phyloP scores from a whole-genome alignment of 1,284 basidiomycete species.

The Melanopsichium pennsylvanicum region DNA sequence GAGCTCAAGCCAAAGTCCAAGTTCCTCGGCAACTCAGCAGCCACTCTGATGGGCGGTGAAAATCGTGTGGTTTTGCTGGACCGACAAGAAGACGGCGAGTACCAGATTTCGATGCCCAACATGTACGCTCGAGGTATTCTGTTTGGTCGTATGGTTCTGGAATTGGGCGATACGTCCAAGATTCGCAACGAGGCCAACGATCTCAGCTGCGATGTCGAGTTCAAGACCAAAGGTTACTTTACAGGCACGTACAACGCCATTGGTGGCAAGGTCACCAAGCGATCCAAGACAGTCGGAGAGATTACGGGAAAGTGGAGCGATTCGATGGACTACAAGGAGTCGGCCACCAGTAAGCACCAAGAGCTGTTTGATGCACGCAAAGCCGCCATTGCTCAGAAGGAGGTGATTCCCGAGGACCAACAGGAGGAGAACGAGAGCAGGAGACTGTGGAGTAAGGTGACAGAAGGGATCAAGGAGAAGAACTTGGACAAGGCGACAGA shows the following conservation, averaged over 20 bases:
- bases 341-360: slow-evolving; percentile 72
- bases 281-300: slow-evolving; percentile 80
- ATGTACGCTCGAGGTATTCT: slow-evolving; percentile 91
- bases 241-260: slow-evolving; percentile 95
- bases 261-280: slow-evolving; percentile 78
- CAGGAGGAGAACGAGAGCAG: slow-evolving; percentile 90
- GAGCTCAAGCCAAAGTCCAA: slow-evolving; percentile 94
- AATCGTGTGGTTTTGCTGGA: slow-evolving; percentile 69
- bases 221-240: slow-evolving; percentile 99
- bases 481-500: slow-evolving; percentile 94
- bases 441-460: slow-evolving; percentile 81
- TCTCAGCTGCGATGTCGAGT: slow-evolving; percentile 84
- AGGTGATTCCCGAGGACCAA: slow-evolving; percentile 81
- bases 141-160: slow-evolving; percentile 97
- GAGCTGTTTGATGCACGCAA: slow-evolving; percentile 84
- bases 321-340: slow-evolving; percentile 83
- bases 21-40: slow-evolving; percentile 83
- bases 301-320: slow-evolving; percentile 90
- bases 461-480: slow-evolving; percentile 82
- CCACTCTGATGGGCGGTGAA: slow-evolving; percentile 84
- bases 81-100: slow-evolving; percentile 59
- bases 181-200: slow-evolving; percentile 83
- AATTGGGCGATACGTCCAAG: slow-evolving; percentile 89
- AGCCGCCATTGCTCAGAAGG: slow-evolving; percentile 79
- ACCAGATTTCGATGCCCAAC: slow-evolving; percentile 64